Conservation (phyloP, 768 basidiomycete genomes). For the Chalciporus pseudorubinellus region DNA sequence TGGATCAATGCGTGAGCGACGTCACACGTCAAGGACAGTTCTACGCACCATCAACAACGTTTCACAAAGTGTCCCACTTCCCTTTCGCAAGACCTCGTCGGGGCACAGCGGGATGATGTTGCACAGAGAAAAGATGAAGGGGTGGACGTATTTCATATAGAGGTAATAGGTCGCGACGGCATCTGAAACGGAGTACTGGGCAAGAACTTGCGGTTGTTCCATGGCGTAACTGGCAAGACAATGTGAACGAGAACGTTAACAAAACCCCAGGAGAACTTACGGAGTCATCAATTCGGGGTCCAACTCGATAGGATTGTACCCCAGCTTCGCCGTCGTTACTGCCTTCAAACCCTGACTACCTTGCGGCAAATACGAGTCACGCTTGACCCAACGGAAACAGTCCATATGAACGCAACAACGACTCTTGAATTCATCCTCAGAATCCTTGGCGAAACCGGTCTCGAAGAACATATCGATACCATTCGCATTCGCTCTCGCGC, state of each 20-base stretch:
- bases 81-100: constrained; percentile 95
- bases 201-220: constrained; percentile 91
- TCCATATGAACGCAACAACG: constrained; percentile 96
- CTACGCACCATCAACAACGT: constrained; percentile 89
- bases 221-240: constrained; percentile 72
- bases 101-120: constrained; percentile 98
- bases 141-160: constrained; percentile 99
- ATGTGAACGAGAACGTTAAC: neutral
- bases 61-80: constrained; percentile 95
- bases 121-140: constrained; percentile 98
- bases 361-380: constrained; percentile 97
- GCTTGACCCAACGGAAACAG: constrained; percentile 99
- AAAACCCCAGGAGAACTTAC: constrained; percentile 46
- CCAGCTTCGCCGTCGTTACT: constrained; percentile 92
- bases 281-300: constrained; percentile 99
- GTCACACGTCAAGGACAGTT: neutral
- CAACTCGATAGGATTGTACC: constrained; percentile 94
- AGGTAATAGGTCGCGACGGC: constrained; percentile 99
- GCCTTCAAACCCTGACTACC: constrained; percentile 98
- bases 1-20: constrained; percentile 32
- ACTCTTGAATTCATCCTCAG: constrained; percentile 94
- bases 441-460: constrained; percentile 88
- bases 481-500: constrained; percentile 77
- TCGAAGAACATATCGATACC: constrained; percentile 97
- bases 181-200: constrained; percentile 99